phyloP scores from a whole-genome alignment of 2,329 filamentous ascomycete species.

The Colletotrichum eremochloae region DNA sequence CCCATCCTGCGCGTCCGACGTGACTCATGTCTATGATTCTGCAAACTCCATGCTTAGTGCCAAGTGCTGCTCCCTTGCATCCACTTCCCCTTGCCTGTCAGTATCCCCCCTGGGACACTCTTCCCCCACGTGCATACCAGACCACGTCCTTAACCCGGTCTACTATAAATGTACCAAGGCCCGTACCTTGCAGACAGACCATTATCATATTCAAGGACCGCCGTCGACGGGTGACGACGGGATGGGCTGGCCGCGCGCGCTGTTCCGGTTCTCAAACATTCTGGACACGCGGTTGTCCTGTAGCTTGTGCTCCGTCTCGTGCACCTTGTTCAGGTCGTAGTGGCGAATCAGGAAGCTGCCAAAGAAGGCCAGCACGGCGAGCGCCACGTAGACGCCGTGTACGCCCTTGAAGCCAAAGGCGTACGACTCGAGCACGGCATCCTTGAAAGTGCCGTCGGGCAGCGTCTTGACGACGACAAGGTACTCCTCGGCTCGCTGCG shows the following conservation, averaged over 20 bases:
- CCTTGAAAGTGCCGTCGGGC: conserved; percentile 40
- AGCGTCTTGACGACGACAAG: conserved; percentile 35
- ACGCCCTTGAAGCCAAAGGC: conserved; percentile 41
- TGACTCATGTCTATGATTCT: conserved; percentile 27
- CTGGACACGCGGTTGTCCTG: conserved; percentile 35
- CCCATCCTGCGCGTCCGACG: background rate
- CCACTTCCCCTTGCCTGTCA: background rate
- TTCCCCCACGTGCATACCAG: too few species aligned
- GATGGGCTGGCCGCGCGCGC: conserved; percentile 15
- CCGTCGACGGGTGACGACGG: conserved; percentile 24
- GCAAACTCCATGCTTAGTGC: conserved; percentile 38
- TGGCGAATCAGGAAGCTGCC: conserved; percentile 38
- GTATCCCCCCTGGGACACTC: too few species aligned
- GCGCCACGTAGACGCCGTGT: conserved; percentile 36
- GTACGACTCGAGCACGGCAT: conserved; percentile 32
- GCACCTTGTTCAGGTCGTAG: conserved; percentile 39
- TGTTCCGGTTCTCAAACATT: conserved; percentile 19
- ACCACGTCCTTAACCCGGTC: background rate
- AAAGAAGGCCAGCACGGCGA: conserved; percentile 37
- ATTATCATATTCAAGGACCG: conserved; percentile 6
- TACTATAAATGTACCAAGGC: background rate
- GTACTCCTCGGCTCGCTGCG: conserved; percentile 37
- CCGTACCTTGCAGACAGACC: too few species aligned
- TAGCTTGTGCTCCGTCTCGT: conserved; percentile 37
- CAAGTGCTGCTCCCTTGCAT: background rate